Percentiles rank a stretch among this genome's conserved stretches.
Evolutionary conservation across 2,329 filamentous ascomycete genomes (phyloP).

Genomic region (Cryoendolithus antarcticus): DNA sequence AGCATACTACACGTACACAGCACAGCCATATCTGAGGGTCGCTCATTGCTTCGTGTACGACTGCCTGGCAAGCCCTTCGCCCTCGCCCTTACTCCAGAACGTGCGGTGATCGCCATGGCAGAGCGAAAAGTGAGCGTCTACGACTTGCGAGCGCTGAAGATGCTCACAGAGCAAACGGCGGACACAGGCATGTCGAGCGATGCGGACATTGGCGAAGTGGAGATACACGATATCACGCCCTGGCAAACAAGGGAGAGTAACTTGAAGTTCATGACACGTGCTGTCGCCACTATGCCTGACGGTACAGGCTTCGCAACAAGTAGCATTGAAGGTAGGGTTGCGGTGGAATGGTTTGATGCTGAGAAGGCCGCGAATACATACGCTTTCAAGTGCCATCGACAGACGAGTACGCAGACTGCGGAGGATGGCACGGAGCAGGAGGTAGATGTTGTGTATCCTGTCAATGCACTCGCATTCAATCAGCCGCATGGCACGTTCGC

Average conservation of each 20-base stretch:
- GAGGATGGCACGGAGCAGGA: conserved; percentile 39
- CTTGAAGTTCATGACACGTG: conserved; percentile 89
- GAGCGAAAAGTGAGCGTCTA: conserved; percentile 90
- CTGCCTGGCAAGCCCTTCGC: conserved; percentile 85
- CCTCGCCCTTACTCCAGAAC: conserved; percentile 63
- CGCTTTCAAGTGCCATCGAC: conserved; percentile 95
- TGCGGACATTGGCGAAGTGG: conserved; percentile 23
- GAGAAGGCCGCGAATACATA: conserved; percentile 90
- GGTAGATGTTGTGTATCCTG: conserved; percentile 76
- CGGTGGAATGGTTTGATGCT: conserved; percentile 96
- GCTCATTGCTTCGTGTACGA: conserved; percentile 33
- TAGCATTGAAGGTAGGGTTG: conserved; percentile 88
- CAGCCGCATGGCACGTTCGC: conserved; percentile 74
- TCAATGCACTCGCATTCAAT: conserved; percentile 83
- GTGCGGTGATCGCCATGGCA: conserved; percentile 91
- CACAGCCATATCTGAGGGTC: conserved; percentile 22
- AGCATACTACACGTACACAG: conserved; percentile 77
- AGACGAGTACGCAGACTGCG: conserved; percentile 41
- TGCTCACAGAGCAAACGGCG: conserved; percentile 39
- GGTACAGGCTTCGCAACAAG: conserved; percentile 86
- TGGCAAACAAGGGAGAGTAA: conserved; percentile 92
- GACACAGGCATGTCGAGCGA: conserved; percentile 6
- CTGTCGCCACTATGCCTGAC: conserved; percentile 91
- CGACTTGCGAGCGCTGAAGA: conserved; percentile 59
- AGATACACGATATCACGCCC: conserved; percentile 46